Evolutionary conservation across 2,329 filamentous ascomycete genomes (phyloP), one percentile per base, ranked within the genome.

Genomic region (Colletotrichum musae): DNA sequence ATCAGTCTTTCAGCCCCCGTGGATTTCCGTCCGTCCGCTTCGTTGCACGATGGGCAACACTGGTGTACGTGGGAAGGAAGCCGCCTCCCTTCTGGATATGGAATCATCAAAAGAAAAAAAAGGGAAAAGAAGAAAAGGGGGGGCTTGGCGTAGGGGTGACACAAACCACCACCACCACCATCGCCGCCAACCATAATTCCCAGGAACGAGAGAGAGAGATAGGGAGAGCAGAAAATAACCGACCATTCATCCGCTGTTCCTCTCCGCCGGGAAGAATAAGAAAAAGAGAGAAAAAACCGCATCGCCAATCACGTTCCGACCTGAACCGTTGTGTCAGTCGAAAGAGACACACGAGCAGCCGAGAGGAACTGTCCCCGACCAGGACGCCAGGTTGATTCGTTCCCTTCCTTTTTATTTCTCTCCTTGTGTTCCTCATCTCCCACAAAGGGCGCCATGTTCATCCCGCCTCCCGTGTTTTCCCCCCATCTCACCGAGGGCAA

Each of bases 141-240:
- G 45, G 57, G 36, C 39, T 24, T 65, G 39, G 61, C 48, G 54
- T 43, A 51, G 24, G 36, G 32, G 67, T 57, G 21, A 12, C 26
- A 41, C 62, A 21, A 32, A 45, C 43, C 9, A 28, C 12, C 28
- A 50, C 51, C 18, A 43, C 32, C 32, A 36, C 32, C 32, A 36
- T 10, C 32, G 10, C 7, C 32, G 32, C 32, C 32, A 36, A 36
- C 32, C 32, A 3, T 36, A 10, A 10, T 36, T 36, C 7, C 3
- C 32, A 36, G 32, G 32, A 10, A 36, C 13, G 18, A n/a, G 16
- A 43, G n/a, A 7, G 45, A 52, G 45, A 39, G n/a, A 18, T 18
- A 18, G 18, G 18, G 18, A 32, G 28, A 5, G 56, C 21, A 24
- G 21, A 24, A 24, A 12, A 24, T 10, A 52, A n/a, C 21, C 48